Conservation (phyloP, 108 stramenopile species). For the Ochromonas danica region DNA sequence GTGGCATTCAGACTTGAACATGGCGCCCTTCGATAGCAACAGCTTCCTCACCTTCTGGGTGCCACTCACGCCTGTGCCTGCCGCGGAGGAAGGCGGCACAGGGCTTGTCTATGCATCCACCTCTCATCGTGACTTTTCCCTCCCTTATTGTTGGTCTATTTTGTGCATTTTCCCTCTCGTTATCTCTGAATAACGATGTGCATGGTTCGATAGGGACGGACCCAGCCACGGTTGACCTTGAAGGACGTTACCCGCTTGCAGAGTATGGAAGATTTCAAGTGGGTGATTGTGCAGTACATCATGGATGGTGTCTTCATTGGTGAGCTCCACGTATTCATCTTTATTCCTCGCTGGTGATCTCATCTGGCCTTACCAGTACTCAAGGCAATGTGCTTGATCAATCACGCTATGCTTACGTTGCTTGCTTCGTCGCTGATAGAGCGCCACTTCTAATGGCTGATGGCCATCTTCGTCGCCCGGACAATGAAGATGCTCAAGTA, state of each 20-base stretch:
- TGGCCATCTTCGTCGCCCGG: neutral
- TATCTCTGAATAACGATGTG: neutral
- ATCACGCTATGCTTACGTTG: neutral
- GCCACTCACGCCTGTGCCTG: constrained; percentile 37
- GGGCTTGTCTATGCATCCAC: constrained; percentile 30
- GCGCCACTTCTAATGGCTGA: neutral
- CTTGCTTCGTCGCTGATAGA: neutral
- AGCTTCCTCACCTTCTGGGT: constrained; percentile 51
- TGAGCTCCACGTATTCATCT: neutral
- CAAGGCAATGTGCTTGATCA: neutral
- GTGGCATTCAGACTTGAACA: constrained; percentile 50
- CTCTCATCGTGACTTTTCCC: constrained; percentile 51
- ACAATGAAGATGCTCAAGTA: neutral
- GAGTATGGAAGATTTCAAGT: constrained; percentile 31
- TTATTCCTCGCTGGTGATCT: neutral
- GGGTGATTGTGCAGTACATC: constrained; percentile 51
- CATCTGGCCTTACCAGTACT: neutral
- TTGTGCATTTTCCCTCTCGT: neutral
- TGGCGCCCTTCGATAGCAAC: constrained; percentile 53
- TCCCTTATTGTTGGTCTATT: constrained; percentile 41
- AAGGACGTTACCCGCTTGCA: constrained; percentile 37
- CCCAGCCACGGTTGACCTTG: constrained; percentile 37
- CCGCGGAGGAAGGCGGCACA: constrained; percentile 46
- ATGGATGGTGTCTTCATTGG: constrained; percentile 51
- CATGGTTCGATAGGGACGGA: constrained; percentile 18